Base-by-base conservation (phyloP, 495 filamentous ascomycete genomes). In the Podospora pseudocomata region DNA sequence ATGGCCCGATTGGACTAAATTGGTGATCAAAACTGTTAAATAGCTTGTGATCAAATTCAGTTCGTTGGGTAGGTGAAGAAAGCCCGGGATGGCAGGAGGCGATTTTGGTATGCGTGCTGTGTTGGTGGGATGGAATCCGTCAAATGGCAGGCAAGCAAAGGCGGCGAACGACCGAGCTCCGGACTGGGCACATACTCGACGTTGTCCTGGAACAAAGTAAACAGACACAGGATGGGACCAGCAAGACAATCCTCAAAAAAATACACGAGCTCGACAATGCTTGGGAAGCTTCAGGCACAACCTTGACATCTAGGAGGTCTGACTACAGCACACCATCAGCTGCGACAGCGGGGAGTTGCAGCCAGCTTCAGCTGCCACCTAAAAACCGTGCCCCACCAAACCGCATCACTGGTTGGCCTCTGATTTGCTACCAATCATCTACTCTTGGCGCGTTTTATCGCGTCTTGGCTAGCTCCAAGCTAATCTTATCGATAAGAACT, bases 51-150 rank as follows among this genome's bases (percentile, higher is more conserved):
- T 11, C 39, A 13, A 49, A 49, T 13, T 13, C 13, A 49, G 15
- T 5, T 49, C 39, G 32, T 65, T n/a, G n/a, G n/a, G 18, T 16
- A 7, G 16, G 28, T 23, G 60, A 32, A 20, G 28, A 53, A 26
- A 7, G 39, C 34, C 7, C 39, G 26, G 26, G 4, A 18, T 63
- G 13, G 11, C 30, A 28, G 59, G 19, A 18, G 80, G 39, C 39
- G 39, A 49, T 49, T 49, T 49, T 16, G 39, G 39, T 49, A 49
- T 49, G 39, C 9, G 39, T 49, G 39, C 39, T 3, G 15, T 49
- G 13, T 49, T 49, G 39, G 39, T 49, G 39, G 39, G 39, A 18
- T 16, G 39, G 39, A 49, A 49, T 49, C 39, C 13, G 39, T 49
- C 39, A 49, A 49, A 49, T 49, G 39, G 39, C 39, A 16, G 39